These are phyloP conservation scores for Mesotaenium endlicherianum DNA, from an alignment of 139 green algal genomes.

Conservation along the genomic window DNA sequence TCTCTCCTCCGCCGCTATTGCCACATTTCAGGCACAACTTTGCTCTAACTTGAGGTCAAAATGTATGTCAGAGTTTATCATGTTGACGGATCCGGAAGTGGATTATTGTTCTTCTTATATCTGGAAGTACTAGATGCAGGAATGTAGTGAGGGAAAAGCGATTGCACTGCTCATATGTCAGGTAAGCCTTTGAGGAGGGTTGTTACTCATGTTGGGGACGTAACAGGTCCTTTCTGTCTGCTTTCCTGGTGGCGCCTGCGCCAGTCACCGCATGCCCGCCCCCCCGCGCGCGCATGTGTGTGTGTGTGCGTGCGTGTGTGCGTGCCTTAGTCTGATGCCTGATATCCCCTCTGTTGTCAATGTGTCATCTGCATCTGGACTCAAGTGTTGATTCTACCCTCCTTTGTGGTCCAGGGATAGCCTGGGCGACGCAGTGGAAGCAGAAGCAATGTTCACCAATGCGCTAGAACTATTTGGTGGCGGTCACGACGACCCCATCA, in stretches of 20 bases:
- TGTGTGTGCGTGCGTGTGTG: not conserved
- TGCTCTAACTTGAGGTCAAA: not conserved
- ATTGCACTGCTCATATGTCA: too few species aligned
- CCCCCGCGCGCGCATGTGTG: not conserved
- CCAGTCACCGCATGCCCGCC: too few species aligned
- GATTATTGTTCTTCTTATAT: not conserved
- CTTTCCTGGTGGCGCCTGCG: too few species aligned
- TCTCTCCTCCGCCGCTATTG: not conserved
- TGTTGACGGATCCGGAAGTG: not conserved
- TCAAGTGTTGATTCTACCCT: too few species aligned
- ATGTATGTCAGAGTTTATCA: not conserved
- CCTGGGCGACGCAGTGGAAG: constrained; percentile 23
- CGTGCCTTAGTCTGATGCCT: not conserved
- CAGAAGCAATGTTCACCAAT: constrained; percentile 10
- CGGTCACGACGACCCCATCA: constrained; percentile 30
- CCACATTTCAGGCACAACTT: not conserved
- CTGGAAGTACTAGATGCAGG: not conserved
- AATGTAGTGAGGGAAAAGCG: too few species aligned
- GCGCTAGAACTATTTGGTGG: constrained; percentile 13
- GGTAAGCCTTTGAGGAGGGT: too few species aligned
- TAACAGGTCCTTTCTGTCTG: too few species aligned
- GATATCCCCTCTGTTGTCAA: not conserved
- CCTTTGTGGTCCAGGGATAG: too few species aligned
- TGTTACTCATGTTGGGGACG: too few species aligned
- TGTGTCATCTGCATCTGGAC: too few species aligned